Evolutionary conservation across 345 rosid genomes (phyloP), one percentile per base, ranked within the genome.

Genomic region (Sisymbrium irio): DNA sequence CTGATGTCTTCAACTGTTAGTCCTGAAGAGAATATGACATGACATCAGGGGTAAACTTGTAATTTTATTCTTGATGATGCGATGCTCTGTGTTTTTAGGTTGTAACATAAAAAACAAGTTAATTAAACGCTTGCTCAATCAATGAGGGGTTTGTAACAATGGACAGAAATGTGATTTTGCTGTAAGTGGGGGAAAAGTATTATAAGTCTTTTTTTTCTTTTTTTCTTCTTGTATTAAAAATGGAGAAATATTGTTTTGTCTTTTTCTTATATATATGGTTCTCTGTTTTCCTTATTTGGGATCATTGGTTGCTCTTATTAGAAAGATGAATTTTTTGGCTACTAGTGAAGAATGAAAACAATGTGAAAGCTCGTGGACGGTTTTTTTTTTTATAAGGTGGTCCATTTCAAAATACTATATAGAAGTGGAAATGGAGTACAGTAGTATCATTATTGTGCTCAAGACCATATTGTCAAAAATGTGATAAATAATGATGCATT

Each of bases 361-460:
- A 75, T 54, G 79, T 62, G 74, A 62, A 69, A 75, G 78, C 53
- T 74, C 73, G 73, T 59, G 78, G 72, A 59, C 57, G 61, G 44
- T 62, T 69, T 61, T 53, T 6, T 62, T 69, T 61, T 53, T 6
- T 54, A 18, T 17, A 42, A 3, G 59, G 58, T 54, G 70, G 79
- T 76, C 58, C 70, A 74, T 61, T 55, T 22, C 22, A 4, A 1
- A 20, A 3, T 56, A 46, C 22, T 53, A 62, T 47, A 30, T 59
- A 50, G 22, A 50, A 54, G 60, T 51, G 41, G 69, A n/a, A n/a
- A n/a, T n/a, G 60, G 62, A 51, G 27, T 59, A n/a, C n/a, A n/a
- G n/a, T n/a, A n/a, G n/a, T 67, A 14, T 67, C 57, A 51, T 22
- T 51, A 25, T 51, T 22, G 57, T 62, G 70, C 30, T 44, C 8